phyloP scores from a whole-genome alignment of 140 eudicot genomes.

The Senecio squalidus region DNA sequence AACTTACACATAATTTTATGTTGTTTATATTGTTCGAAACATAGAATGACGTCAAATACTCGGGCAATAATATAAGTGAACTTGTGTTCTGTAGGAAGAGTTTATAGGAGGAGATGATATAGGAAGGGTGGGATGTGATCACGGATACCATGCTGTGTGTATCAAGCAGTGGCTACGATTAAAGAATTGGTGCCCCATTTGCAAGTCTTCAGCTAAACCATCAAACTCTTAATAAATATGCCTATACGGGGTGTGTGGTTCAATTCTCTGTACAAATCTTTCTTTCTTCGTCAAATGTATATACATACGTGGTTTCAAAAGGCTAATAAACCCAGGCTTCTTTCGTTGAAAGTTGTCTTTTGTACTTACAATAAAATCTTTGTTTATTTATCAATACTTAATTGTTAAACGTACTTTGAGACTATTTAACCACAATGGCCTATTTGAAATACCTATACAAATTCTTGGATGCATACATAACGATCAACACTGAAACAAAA shows the following conservation, averaged over 20 bases:
- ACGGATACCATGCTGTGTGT: constrained; percentile 63
- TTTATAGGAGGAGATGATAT: constrained; percentile 55
- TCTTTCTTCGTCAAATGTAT: constrained; percentile 16
- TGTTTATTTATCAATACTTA: constrained; percentile 13
- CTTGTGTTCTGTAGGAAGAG: constrained; percentile 56
- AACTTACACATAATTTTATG: too few species aligned
- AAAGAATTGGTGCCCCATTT: constrained; percentile 87
- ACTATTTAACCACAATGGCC: constrained; percentile 9
- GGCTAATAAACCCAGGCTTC: constrained; percentile 13
- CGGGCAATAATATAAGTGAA: neutral
- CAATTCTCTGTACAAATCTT: constrained; percentile 24
- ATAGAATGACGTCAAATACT: neutral
- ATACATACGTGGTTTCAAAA: constrained; percentile 17
- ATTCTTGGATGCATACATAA: constrained; percentile 28
- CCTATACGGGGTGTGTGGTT: constrained; percentile 1
- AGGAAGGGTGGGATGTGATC: constrained; percentile 64
- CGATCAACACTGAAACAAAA: constrained; percentile 29
- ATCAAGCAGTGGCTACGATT: constrained; percentile 67
- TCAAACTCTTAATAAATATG: constrained; percentile 8
- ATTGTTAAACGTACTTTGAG: constrained; percentile 8
- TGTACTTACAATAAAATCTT: neutral
- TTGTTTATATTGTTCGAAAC: too few species aligned
- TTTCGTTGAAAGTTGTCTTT: constrained; percentile 1
- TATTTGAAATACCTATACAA: constrained; percentile 32
- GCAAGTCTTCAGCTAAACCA: constrained; percentile 46